Percentiles rank a stretch among this genome's conserved stretches.
Evolutionary conservation across 495 filamentous ascomycete genomes (phyloP).

Genomic region (Neurospora intermedia): DNA sequence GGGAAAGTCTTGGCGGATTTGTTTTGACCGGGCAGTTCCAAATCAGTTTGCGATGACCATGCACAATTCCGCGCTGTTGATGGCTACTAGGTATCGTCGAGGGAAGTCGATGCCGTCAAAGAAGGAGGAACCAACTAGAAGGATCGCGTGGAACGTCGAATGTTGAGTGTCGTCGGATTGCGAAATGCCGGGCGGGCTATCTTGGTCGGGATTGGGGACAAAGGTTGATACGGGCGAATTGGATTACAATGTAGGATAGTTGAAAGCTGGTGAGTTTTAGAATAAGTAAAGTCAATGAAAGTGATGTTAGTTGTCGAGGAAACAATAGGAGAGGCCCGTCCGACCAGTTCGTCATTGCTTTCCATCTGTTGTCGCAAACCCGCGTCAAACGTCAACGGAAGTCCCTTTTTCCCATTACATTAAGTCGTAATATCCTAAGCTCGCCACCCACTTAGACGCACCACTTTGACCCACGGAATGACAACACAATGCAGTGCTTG

Average conservation of each 20-base stretch:
- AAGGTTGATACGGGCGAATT: background rate
- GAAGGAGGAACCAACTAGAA: background rate
- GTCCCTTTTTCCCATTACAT: background rate
- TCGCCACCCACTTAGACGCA: background rate
- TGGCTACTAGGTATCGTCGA: background rate
- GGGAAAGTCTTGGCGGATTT: conserved; percentile 13
- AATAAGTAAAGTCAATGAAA: background rate
- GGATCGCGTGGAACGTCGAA: background rate
- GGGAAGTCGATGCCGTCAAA: background rate
- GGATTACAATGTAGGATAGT: background rate
- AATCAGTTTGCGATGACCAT: background rate
- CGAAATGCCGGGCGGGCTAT: background rate
- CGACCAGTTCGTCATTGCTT: background rate
- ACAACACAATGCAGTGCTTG: background rate
- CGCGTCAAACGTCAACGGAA: background rate
- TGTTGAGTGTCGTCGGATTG: background rate
- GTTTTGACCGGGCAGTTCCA: background rate
- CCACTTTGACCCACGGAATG: background rate
- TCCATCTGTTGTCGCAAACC: background rate
- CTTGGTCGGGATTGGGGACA: background rate
- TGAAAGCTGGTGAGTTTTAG: background rate
- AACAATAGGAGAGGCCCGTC: background rate
- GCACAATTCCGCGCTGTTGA: background rate
- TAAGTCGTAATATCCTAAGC: background rate
- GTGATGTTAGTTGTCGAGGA: background rate